Evolutionary conservation across 1,284 basidiomycete species (phyloP).

Genomic region (Malassezia brasiliensis): DNA sequence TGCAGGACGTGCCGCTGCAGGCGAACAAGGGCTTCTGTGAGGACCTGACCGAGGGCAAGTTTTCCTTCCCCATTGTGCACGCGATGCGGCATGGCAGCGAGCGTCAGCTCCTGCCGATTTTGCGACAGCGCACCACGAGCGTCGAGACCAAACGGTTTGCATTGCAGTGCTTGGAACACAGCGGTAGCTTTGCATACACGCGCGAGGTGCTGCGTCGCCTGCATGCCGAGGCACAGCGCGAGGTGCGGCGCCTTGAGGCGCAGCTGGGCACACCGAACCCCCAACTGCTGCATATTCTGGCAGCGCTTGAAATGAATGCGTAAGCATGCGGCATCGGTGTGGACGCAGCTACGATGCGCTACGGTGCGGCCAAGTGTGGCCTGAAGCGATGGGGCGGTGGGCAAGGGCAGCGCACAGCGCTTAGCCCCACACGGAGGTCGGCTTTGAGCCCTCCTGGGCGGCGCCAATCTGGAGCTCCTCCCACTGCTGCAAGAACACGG

Average conservation of each 20-base stretch:
- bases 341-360: too few species aligned
- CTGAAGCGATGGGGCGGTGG: too few species aligned
- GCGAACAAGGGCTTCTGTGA: slow-evolving; percentile 89
- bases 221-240: slow-evolving; percentile 25
- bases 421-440: neutral
- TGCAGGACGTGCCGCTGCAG: slow-evolving; percentile 74
- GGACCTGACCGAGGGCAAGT: slow-evolving; percentile 90
- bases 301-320: slow-evolving; percentile 10
- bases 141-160: slow-evolving; percentile 39
- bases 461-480: slow-evolving; percentile 5
- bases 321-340: neutral
- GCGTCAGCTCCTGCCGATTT: slow-evolving; percentile 36
- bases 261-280: slow-evolving; percentile 21
- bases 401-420: too few species aligned
- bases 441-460: neutral
- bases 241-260: slow-evolving; percentile 25
- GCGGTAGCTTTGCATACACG: slow-evolving; percentile 40
- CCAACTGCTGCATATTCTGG: slow-evolving; percentile 24
- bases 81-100: slow-evolving; percentile 56
- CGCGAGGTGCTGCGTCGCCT: slow-evolving; percentile 30
- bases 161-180: slow-evolving; percentile 40
- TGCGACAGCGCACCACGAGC: slow-evolving; percentile 37
- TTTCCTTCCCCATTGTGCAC: slow-evolving; percentile 88
- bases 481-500: slow-evolving; percentile 3
- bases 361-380: too few species aligned